Conservation (phyloP, 202 grass and related monocot genomes). For the Panicum virgatum region DNA sequence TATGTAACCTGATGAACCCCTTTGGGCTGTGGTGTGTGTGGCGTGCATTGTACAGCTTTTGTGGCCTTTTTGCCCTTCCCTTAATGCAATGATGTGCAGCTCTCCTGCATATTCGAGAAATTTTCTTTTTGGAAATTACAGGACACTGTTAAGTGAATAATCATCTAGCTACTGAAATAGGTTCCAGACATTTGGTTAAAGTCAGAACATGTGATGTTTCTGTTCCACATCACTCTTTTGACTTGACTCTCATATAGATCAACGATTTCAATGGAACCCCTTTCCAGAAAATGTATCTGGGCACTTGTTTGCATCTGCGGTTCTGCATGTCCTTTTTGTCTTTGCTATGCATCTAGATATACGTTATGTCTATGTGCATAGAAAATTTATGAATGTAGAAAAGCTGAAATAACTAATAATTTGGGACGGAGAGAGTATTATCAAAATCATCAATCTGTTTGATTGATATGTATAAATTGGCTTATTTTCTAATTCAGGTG, state of each 20-base stretch:
- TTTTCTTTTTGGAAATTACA: background rate
- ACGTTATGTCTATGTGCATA: too few species aligned
- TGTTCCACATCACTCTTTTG: background rate
- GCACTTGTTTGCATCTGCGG: background rate
- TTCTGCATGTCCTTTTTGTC: background rate
- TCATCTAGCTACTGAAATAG: conserved; percentile 5
- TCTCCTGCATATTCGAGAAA: too few species aligned
- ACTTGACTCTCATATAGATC: background rate
- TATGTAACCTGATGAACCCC: too few species aligned
- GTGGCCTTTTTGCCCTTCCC: too few species aligned
- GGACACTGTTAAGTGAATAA: background rate
- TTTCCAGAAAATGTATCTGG: background rate
- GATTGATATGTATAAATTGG: conserved; percentile 1
- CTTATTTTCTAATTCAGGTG: conserved; percentile 18
- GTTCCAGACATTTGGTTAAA: background rate
- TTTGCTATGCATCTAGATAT: too few species aligned
- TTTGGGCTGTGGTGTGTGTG: too few species aligned
- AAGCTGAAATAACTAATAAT: too few species aligned
- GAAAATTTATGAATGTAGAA: too few species aligned
- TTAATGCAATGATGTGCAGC: too few species aligned
- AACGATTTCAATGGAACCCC: background rate
- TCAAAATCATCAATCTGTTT: conserved; percentile 20
- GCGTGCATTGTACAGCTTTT: too few species aligned
- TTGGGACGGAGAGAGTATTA: background rate
- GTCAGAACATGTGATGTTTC: background rate